Evolutionary conservation across 1,284 basidiomycete genomes (phyloP), one percentile per base, ranked within the genome.

Genomic region (Golubevia sp.): DNA sequence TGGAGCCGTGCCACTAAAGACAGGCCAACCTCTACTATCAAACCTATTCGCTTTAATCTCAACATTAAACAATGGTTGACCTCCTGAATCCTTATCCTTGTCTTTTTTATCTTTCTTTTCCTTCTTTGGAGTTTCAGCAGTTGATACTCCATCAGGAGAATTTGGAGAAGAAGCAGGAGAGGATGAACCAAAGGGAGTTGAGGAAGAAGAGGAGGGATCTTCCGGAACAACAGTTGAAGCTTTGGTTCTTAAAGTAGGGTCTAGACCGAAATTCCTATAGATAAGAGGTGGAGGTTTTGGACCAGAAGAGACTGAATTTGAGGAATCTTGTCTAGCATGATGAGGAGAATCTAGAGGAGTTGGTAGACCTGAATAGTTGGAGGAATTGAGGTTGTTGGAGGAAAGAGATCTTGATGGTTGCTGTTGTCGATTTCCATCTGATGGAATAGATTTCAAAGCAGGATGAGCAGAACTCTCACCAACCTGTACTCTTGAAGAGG

Each of bases 11-110:
- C 76, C 76, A 2, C 68, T 63, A 25, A 70, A 62, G 34, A 78
- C 62, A 4, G 76, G 76, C 24, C 75, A 77, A 15, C 74, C 76
- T 54, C 76, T 67, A 23, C 66, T 60, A 54, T 78, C 76, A 27
- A 78, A 78, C 3, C 60, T 62, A 3, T 63, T 56, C 0, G 76
- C 74, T 55, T 67, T 66, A 24, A 78, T 62, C 62, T 78, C 73
- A 55, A 78, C 74, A 64, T 74, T 78, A 55, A 78, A 78, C 27
- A 34, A 11, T 13, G 38, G 38, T 13, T 8, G 11, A 13, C 38
- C 38, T 13, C 13, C 38, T 18, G 18, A 13, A 13, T 44, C 38
- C 38, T 44, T 44, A 8, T 44, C 38, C 38, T 18, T 44, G 11
- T 44, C 38, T 18, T 44, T 44, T 18, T 44, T 18, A 13, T 18